Conservation (phyloP, 768 basidiomycete species). For the Suillus luteus region DNA sequence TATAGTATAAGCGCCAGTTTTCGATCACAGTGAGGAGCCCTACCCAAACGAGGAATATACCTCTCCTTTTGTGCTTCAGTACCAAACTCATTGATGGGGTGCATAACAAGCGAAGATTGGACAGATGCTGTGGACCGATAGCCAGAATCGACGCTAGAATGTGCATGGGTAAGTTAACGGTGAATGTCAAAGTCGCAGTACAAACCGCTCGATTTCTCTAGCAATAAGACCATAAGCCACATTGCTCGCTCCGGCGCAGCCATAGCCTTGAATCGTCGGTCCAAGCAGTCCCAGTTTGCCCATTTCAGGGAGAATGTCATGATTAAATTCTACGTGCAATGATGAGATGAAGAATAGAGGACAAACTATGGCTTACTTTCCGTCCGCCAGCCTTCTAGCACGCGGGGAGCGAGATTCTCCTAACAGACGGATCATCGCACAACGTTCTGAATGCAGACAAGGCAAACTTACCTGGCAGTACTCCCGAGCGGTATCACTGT, state of each 20-base stretch:
- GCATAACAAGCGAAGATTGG: conserved; percentile 96
- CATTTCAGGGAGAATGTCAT: conserved; percentile 83
- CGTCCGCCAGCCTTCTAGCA: conserved; percentile 85
- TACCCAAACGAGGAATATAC: conserved; percentile 83
- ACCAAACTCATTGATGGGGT: conserved; percentile 88
- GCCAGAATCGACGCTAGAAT: conserved; percentile 85
- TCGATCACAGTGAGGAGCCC: conserved; percentile 15
- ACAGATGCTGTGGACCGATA: conserved; percentile 95
- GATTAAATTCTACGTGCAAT: conserved; percentile 65
- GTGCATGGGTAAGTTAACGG: neutral
- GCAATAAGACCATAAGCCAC: conserved; percentile 95
- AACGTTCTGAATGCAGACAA: neutral
- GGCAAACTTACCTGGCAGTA: conserved; percentile 70
- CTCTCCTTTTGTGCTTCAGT: conserved; percentile 88
- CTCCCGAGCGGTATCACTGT: conserved; percentile 73
- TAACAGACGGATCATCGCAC: conserved; percentile 33
- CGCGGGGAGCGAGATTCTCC: conserved; percentile 84
- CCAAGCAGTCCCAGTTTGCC: conserved; percentile 89
- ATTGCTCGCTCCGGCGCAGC: conserved; percentile 88
- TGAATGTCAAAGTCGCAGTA: neutral
- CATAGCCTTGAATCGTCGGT: conserved; percentile 90
- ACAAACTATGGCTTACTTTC: conserved; percentile 56
- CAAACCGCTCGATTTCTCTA: conserved; percentile 87
- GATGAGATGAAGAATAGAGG: conserved; percentile 1
- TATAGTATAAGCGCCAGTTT: conserved; percentile 14